These are phyloP conservation scores for Zostera marina DNA, from an alignment of 116 monocot species.

Conservation along the genomic window DNA sequence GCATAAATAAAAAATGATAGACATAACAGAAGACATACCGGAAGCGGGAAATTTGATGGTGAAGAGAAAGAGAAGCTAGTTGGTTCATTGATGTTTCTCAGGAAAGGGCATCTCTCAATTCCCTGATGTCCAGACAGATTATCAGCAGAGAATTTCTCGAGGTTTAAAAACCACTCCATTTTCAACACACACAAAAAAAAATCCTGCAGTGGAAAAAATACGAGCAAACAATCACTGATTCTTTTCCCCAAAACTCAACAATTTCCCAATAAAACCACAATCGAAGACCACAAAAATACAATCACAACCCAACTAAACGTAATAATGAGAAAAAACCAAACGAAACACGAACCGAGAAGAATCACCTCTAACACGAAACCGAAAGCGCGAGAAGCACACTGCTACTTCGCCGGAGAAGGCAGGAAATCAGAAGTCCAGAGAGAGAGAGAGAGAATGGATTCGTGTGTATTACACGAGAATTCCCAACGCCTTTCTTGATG, in stretches of 20 bases:
- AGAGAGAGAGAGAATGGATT: not conserved
- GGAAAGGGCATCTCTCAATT: conserved; percentile 68
- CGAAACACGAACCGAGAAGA: not conserved
- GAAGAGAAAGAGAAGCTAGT: conserved; percentile 63
- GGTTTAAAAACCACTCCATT: conserved; percentile 24
- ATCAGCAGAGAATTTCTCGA: conserved; percentile 18
- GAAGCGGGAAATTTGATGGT: conserved; percentile 18
- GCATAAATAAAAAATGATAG: not conserved
- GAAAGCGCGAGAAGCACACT: not conserved
- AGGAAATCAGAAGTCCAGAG: not conserved
- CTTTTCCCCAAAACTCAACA: not conserved
- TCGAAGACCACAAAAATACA: not conserved
- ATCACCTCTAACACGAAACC: not conserved
- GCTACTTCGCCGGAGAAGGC: not conserved
- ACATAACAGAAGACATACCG: conserved; percentile 20
- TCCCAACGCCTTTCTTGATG: conserved; percentile 4
- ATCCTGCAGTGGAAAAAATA: not conserved
- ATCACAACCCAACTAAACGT: not conserved
- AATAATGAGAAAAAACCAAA: not conserved
- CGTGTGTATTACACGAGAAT: conserved; percentile 16
- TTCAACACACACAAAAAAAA: not conserved
- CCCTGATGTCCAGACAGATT: conserved; percentile 25
- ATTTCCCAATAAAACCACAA: not conserved
- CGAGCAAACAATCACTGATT: no score
- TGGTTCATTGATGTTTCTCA: conserved; percentile 69